Percentiles rank a stretch among this genome's conserved stretches.
Conservation (phyloP, 2,329 filamentous ascomycete species). For the Fusarium verticillioides region DNA sequence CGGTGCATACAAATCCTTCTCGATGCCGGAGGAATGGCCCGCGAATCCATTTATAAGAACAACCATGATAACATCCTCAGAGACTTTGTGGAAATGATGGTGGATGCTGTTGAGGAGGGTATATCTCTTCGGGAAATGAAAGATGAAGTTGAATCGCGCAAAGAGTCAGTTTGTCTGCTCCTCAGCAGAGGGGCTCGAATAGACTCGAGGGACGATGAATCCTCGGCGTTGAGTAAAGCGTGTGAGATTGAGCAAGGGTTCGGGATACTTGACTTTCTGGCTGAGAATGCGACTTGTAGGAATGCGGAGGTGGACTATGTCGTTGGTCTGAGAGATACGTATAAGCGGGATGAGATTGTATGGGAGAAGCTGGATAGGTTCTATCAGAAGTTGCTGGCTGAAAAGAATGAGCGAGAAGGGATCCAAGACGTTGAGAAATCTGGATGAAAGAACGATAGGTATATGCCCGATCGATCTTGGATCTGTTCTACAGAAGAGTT, state of each 20-base stretch:
- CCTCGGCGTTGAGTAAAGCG: background rate
- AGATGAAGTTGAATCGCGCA: background rate
- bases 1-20: background rate
- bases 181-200: background rate
- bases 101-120: rapidly evolving
- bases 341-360: background rate
- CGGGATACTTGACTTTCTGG: background rate
- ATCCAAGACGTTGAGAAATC: rapidly evolving
- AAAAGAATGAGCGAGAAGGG: background rate
- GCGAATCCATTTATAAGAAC: background rate
- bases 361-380: background rate
- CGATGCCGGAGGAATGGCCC: background rate
- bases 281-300: background rate
- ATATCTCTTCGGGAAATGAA: too few species aligned
- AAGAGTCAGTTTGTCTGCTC: background rate
- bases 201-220: background rate
- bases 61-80: background rate
- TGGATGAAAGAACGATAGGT: background rate
- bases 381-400: background rate
- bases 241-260: background rate
- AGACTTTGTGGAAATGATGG: background rate
- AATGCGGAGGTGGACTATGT: background rate
- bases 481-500: too few species aligned
- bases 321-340: background rate
- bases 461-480: background rate